These are phyloP conservation scores for Curvularia sp. DNA, from an alignment of 2,329 filamentous ascomycete species.

Conservation along the genomic window DNA sequence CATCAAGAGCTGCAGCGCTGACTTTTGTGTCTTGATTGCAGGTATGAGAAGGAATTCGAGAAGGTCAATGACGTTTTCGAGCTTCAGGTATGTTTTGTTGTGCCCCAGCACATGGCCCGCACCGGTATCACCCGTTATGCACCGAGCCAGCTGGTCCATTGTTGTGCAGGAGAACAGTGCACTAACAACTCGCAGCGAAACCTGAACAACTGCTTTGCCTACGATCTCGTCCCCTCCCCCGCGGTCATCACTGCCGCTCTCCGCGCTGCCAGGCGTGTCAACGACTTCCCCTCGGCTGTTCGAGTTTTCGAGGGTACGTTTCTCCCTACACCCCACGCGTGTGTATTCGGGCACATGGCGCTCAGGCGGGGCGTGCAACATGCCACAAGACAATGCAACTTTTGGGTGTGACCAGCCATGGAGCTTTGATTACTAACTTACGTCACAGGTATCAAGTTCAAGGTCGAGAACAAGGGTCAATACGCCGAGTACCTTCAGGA, in stretches of 20 bases:
- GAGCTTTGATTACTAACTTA: conserved; percentile 34
- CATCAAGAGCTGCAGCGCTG: conserved; percentile 32
- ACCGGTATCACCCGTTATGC: conserved; percentile 25
- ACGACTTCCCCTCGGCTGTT: conserved; percentile 98
- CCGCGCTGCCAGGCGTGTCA: conserved; percentile 92
- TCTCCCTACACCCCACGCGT: neutral
- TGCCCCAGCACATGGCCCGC: conserved; percentile 9
- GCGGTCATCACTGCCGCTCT: conserved; percentile 90
- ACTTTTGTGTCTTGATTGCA: conserved; percentile 53
- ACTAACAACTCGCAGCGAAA: conserved; percentile 69
- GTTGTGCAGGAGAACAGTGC: conserved; percentile 4
- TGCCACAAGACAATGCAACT: neutral
- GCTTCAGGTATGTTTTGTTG: conserved; percentile 78
- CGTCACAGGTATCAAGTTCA: conserved; percentile 87
- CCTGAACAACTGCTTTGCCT: conserved; percentile 99
- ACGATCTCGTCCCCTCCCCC: conserved; percentile 97
- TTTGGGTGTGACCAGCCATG: conserved; percentile 13
- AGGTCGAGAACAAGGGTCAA: conserved; percentile 98
- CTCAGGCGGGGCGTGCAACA: neutral
- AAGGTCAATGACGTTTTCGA: conserved; percentile 98
- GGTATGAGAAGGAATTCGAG: conserved; percentile 99
- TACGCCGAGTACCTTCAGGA: conserved; percentile 96
- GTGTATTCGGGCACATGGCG: neutral
- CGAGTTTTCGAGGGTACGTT: conserved; percentile 94
- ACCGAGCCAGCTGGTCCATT: conserved; percentile 13